Evolutionary conservation across 495 filamentous ascomycete genomes (phyloP), one percentile per base, ranked within the genome.

Genomic region (Talaromyces wortmannii): DNA sequence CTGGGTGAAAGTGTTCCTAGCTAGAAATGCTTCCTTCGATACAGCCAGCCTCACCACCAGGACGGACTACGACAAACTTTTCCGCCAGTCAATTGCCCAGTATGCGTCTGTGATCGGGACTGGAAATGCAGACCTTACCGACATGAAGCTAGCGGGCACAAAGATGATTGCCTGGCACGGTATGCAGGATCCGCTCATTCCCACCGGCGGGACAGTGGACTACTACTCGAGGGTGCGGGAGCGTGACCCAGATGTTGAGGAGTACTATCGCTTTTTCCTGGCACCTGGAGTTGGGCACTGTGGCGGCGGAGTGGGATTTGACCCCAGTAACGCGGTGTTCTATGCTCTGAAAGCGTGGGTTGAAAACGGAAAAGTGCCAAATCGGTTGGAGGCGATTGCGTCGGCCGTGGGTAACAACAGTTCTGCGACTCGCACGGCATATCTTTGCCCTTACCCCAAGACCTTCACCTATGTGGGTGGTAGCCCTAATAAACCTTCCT

Each of bases 131-230:
- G 65, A 75, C 52, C 63, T 79, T 1, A 59, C 59, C 6, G 53
- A 23, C 5, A 76, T 69, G 50, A 53, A 55, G 8, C 47, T 48
- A 7, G 31, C 50, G 0, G 75, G 74, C 8, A 71, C 72, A 7
- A 78, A 75, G 52, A 63, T 79, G 52, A 52, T 77, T 31, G 67
- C 63, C 12, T 77, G 63, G 56, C 73, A 77, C 47, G 73, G 73
- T 1, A 42, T 60, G 10, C 47, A 45, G 42, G 64, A 65, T 49
- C 36, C 56, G 31, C 18, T 57, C 5, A 63, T 66, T 40, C 43
- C 47, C 32, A 31, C 51, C 0, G 46, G 57, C 13, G 61, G 61
- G 5, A 64, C 59, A 4, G 48, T 43, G 11, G 33, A 55, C 12
- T 64, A 64, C 43, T 66, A 63, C 31, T 7, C 56, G 4, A 15